Conservation (phyloP, 169 alveolate species). For the Cryptosporidium baileyi region DNA sequence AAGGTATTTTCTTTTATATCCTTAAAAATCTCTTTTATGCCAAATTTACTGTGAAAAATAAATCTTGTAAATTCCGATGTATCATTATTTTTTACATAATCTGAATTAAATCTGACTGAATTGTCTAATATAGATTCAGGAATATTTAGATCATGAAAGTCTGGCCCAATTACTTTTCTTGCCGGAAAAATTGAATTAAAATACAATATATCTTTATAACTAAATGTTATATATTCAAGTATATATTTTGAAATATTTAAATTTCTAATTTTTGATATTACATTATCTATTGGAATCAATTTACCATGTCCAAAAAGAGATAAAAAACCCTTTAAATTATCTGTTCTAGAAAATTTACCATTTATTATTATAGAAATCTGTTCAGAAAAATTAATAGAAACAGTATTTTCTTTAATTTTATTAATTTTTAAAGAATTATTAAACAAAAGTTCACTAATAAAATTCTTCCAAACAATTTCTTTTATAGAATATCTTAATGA, state of each 20-base stretch:
- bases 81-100: not conserved
- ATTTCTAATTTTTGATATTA: not conserved
- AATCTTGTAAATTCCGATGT: not conserved
- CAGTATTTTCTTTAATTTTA: not conserved
- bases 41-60: not conserved
- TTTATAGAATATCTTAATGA: constrained; percentile 44
- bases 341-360: constrained; percentile 2
- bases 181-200: constrained; percentile 45
- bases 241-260: not conserved
- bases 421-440: not conserved
- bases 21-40: not conserved
- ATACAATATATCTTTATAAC: constrained; percentile 8
- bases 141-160: not conserved
- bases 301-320: constrained; percentile 51
- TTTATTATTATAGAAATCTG: constrained; percentile 16
- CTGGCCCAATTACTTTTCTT: constrained; percentile 61
- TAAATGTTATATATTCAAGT: not conserved
- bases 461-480: constrained; percentile 50
- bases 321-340: not conserved
- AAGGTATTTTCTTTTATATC: not conserved
- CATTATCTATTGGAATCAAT: constrained; percentile 14
- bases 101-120: not conserved
- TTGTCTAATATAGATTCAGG: not conserved
- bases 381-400: not conserved
- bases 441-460: constrained; percentile 16